These are phyloP conservation scores for Pinus tabuliformis DNA, from an alignment of 75 land plant genomes.

Conservation along the genomic window DNA sequence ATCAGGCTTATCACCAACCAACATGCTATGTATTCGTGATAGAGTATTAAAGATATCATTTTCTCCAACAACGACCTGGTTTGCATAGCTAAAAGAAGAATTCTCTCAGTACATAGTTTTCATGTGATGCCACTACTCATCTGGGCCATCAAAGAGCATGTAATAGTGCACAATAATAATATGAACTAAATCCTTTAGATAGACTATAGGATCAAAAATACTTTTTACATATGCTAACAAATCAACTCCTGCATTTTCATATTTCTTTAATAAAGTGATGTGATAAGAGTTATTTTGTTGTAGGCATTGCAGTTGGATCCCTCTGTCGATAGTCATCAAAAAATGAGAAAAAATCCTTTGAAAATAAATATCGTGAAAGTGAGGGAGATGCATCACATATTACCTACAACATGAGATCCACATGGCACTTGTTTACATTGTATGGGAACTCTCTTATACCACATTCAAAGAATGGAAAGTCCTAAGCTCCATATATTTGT, in stretches of 20 bases:
- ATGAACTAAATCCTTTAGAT: constrained; percentile 90
- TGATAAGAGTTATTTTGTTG: constrained; percentile 87
- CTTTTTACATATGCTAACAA: constrained; percentile 74
- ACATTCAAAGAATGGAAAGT: constrained; percentile 84
- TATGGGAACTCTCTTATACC: constrained; percentile 97
- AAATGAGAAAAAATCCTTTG: constrained; percentile 92
- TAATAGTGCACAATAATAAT: constrained; percentile 97
- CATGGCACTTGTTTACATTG: constrained; percentile 79
- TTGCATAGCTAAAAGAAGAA: constrained; percentile 76
- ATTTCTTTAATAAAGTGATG: constrained; percentile 85
- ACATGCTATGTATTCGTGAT: constrained; percentile 63
- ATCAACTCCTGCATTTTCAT: constrained; percentile 70
- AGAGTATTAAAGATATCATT: constrained; percentile 59
- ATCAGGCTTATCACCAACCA: constrained; percentile 69
- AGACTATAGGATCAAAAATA: constrained; percentile 87
- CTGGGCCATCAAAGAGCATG: constrained; percentile 89
- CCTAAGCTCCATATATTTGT: constrained; percentile 99
- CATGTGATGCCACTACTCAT: constrained; percentile 75
- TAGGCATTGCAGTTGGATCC: constrained; percentile 87
- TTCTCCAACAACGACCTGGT: constrained; percentile 54
- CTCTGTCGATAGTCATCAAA: constrained; percentile 83
- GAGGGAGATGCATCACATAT: constrained; percentile 97
- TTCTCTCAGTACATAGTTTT: constrained; percentile 59
- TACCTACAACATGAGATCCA: constrained; percentile 96
- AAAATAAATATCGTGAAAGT: constrained; percentile 66